Conservation (phyloP, 441 rosid species). For the Gossypium gossypioides region DNA sequence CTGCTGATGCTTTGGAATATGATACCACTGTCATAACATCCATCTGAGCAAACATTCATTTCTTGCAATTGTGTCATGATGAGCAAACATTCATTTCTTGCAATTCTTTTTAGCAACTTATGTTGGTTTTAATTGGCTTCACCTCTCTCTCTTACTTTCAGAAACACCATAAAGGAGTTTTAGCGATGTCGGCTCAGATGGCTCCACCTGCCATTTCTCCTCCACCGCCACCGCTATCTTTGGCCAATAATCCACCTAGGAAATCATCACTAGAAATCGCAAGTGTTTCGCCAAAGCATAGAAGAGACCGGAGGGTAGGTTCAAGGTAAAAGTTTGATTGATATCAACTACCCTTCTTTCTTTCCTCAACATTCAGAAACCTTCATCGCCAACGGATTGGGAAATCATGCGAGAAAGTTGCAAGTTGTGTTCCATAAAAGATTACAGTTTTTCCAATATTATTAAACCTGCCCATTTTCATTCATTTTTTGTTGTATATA, state of each 20-base stretch:
- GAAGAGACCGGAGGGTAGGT: constrained; percentile 44
- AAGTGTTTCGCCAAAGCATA: constrained; percentile 31
- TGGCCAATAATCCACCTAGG: constrained; percentile 28
- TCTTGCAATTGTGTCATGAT: neutral
- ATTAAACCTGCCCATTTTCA: neutral
- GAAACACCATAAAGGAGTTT: constrained; percentile 66
- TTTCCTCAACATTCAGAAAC: neutral
- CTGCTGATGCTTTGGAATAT: neutral
- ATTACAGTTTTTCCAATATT: too few relatives aligned
- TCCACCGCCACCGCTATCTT: constrained; percentile 29
- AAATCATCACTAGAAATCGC: constrained; percentile 27
- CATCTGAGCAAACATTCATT: neutral
- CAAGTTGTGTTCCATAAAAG: neutral
- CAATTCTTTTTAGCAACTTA: neutral
- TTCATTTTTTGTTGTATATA: constrained; percentile 33
- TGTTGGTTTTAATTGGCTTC: neutral
- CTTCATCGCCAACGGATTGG: neutral
- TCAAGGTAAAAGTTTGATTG: constrained; percentile 25
- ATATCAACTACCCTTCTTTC: neutral
- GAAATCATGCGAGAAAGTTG: neutral
- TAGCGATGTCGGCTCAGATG: constrained; percentile 32
- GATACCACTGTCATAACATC: neutral
- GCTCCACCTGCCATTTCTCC: constrained; percentile 29
- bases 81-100: neutral
- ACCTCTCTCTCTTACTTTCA: constrained; percentile 21